Conservation (phyloP, 2,329 filamentous ascomycete genomes). For the Aureobasidium leucospermi region DNA sequence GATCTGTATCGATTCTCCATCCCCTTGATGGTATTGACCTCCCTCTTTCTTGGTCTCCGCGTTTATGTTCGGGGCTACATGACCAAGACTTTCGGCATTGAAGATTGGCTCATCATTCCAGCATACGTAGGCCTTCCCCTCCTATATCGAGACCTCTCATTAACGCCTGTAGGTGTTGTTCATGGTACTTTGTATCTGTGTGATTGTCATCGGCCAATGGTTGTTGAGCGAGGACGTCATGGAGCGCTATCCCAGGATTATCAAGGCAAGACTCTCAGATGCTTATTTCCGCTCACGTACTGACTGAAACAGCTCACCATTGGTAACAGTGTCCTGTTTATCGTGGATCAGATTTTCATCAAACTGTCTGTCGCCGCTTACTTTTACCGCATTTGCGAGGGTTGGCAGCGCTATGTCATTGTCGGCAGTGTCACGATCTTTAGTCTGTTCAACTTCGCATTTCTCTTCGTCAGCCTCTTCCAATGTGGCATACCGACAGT, state of each 20-base stretch:
- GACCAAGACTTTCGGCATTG: conserved; percentile 9
- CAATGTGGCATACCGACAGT: conserved; percentile 13
- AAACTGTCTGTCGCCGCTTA: conserved; percentile 13
- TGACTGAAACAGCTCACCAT: neutral
- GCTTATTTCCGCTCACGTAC: neutral
- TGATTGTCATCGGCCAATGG: neutral
- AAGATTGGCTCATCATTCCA: conserved; percentile 14
- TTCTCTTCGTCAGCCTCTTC: conserved; percentile 10
- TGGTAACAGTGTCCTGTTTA: conserved; percentile 4
- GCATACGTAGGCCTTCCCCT: conserved; percentile 7
- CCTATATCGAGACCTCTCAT: too few species aligned
- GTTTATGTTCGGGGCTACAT: conserved; percentile 14
- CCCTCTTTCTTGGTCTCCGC: conserved; percentile 7
- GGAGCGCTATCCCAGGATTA: neutral
- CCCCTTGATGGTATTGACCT: conserved; percentile 1
- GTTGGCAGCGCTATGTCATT: conserved; percentile 12
- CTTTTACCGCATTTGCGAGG: conserved; percentile 12
- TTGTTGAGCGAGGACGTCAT: neutral
- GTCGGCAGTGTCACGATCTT: conserved; percentile 5
- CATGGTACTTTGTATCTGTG: neutral
- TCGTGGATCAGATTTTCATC: conserved; percentile 12
- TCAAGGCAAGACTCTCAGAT: neutral
- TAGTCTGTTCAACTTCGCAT: neutral
- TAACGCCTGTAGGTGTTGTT: neutral
- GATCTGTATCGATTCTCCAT: neutral